Evolutionary conservation across 1,284 basidiomycete genomes (phyloP).

Genomic region (Ceratobasidium sp.): DNA sequence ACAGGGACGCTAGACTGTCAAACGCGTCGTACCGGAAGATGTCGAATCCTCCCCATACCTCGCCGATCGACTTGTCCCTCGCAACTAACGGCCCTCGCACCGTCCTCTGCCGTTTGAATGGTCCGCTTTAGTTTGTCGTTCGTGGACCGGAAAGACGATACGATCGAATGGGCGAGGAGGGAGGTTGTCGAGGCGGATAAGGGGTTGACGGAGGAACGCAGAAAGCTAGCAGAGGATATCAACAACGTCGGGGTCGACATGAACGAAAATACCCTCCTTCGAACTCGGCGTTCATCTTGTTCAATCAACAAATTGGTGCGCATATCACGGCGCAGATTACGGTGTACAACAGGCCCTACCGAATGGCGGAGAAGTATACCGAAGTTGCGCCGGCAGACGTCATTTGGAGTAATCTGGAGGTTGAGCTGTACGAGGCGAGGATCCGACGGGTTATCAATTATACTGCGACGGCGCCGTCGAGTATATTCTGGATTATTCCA

Average conservation of each 20-base stretch:
- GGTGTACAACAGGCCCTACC: constrained; percentile 68
- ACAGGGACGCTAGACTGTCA: constrained; percentile 42
- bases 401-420: constrained; percentile 71
- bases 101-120: constrained; percentile 69
- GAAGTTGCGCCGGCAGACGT: constrained; percentile 81
- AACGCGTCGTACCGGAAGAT: constrained; percentile 43
- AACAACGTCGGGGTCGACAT: constrained; percentile 63
- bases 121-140: constrained; percentile 74
- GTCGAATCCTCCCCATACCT: constrained; percentile 56
- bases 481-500: constrained; percentile 81
- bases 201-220: constrained; percentile 68
- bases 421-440: constrained; percentile 91
- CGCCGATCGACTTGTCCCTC: constrained; percentile 70
- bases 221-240: constrained; percentile 50
- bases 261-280: constrained; percentile 68
- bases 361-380: constrained; percentile 74
- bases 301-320: constrained; percentile 83
- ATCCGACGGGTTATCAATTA: constrained; percentile 66
- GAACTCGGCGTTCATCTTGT: constrained; percentile 85
- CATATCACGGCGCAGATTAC: constrained; percentile 77
- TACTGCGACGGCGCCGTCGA: constrained; percentile 67
- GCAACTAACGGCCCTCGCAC: constrained; percentile 70
- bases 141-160: constrained; percentile 79
- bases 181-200: constrained; percentile 72
- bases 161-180: constrained; percentile 79